Percentiles rank a stretch among this genome's conserved stretches.
Evolutionary conservation across 1,139 yeast genomes (phyloP).

Genomic region (Scheffersomyces quercinus): DNA sequence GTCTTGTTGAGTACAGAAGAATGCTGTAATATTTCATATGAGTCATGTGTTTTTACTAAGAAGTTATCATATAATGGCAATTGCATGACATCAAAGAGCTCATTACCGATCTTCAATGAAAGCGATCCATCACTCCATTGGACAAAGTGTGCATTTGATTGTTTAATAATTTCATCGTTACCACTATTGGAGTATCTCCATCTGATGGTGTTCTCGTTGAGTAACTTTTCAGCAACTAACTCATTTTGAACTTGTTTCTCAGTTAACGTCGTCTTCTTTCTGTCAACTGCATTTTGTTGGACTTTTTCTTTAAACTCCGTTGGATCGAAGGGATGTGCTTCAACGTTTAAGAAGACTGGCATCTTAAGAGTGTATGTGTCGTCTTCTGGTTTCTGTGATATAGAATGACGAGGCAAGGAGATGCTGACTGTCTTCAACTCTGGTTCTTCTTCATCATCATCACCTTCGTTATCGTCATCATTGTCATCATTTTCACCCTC

Average conservation of each 20-base stretch:
- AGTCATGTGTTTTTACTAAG: conserved; percentile 70
- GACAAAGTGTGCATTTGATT: conserved; percentile 85
- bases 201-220: conserved; percentile 81
- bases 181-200: conserved; percentile 85
- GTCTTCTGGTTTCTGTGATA: conserved; percentile 40
- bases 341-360: conserved; percentile 81
- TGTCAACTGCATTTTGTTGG: conserved; percentile 47
- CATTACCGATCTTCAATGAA: conserved; percentile 84
- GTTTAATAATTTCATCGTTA: conserved; percentile 66
- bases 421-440: conserved; percentile 55
- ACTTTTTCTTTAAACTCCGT: conserved; percentile 60
- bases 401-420: conserved; percentile 74
- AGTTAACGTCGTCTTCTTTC: conserved; percentile 28
- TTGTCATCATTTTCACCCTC: conserved; percentile 12
- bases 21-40: conserved; percentile 68
- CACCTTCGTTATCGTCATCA: conserved; percentile 24
- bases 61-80: conserved; percentile 72
- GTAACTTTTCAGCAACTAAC: conserved; percentile 50
- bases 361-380: conserved; percentile 62
- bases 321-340: conserved; percentile 87
- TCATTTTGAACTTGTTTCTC: conserved; percentile 43
- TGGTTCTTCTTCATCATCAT: conserved; percentile 31
- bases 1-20: conserved; percentile 50
- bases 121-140: conserved; percentile 94
- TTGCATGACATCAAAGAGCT: conserved; percentile 75